phyloP scores from a whole-genome alignment of 1,284 basidiomycete species.

The Tetrapyrgos nigripes region DNA sequence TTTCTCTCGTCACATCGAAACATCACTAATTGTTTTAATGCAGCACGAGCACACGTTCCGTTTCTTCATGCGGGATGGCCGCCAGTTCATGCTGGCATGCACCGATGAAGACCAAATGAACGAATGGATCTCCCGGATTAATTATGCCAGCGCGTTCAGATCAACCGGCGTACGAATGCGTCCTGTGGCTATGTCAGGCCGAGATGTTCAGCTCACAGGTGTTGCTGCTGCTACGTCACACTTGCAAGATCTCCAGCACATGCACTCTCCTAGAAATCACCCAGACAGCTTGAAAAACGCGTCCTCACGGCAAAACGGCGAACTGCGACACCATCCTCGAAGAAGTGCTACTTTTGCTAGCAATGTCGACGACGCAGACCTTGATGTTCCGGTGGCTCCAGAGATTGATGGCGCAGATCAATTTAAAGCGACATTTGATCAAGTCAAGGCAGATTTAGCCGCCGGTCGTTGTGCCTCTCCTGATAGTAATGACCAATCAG shows the following conservation, averaged over 20 bases:
- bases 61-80: slow-evolving; percentile 77
- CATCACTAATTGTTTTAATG: slow-evolving; percentile 17
- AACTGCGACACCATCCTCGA: slow-evolving; percentile 23
- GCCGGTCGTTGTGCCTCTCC: slow-evolving; percentile 42
- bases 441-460: slow-evolving; percentile 85
- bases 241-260: slow-evolving; percentile 65
- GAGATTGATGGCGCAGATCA: slow-evolving; percentile 63
- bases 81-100: slow-evolving; percentile 86
- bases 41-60: slow-evolving; percentile 82
- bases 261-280: slow-evolving; percentile 43
- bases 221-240: slow-evolving; percentile 86
- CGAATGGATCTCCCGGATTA: slow-evolving; percentile 92
- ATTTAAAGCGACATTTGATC: slow-evolving; percentile 84
- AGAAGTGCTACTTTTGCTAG: slow-evolving; percentile 38
- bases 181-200: slow-evolving; percentile 68
- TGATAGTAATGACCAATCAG: slow-evolving; percentile 28
- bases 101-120: slow-evolving; percentile 80
- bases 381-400: slow-evolving; percentile 50
- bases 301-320: slow-evolving; percentile 47
- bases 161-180: slow-evolving; percentile 88
- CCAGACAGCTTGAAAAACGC: slow-evolving; percentile 52
- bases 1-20: neutral
- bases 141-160: slow-evolving; percentile 94
- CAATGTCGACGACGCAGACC: slow-evolving; percentile 40
- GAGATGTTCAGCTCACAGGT: slow-evolving; percentile 79